A percentile compares a stretch with the other conserved stretches of the same genome.
phyloP scores from a whole-genome alignment of 768 basidiomycete species.

The Phlebiopsis gigantea region DNA sequence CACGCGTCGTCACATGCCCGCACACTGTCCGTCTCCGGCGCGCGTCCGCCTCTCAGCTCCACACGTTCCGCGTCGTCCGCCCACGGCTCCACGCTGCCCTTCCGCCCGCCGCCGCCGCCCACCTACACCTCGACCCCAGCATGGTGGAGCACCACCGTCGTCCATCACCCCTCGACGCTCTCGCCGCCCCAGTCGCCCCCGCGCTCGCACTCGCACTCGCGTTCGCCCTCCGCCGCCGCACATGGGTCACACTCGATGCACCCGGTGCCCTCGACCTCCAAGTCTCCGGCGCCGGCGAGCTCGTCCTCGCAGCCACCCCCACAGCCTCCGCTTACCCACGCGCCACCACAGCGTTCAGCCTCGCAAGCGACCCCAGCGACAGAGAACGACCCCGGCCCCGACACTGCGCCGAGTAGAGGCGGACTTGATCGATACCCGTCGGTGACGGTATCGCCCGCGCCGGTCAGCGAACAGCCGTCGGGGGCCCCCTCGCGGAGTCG shows the following conservation, averaged over 20 bases:
- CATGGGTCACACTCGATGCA: not conserved
- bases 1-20: conserved; percentile 4
- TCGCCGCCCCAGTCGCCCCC: conserved; percentile 1
- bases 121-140: conserved; percentile 1
- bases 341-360: conserved; percentile 16
- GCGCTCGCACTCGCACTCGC: not conserved
- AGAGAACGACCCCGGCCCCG: not conserved
- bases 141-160: conserved; percentile 7
- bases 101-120: conserved; percentile 20
- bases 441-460: not conserved
- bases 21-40: conserved; percentile 2
- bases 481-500: conserved; percentile 8
- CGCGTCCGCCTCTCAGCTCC: conserved; percentile 18
- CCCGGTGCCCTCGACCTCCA: not conserved
- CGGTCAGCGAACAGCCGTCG: conserved; percentile 1
- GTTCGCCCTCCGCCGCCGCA: not conserved
- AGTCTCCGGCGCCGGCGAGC: not conserved
- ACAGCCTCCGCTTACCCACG: conserved; percentile 16
- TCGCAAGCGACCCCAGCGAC: conserved; percentile 8
- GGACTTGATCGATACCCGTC: no score
- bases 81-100: conserved; percentile 12
- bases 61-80: conserved; percentile 13
- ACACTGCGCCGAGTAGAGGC: no score
- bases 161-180: not conserved
- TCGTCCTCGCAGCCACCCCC: not conserved